Evolutionary conservation across 1,284 basidiomycete species (phyloP), one percentile per base, ranked within the genome.

Genomic region (Trichosporon coremiiforme): DNA sequence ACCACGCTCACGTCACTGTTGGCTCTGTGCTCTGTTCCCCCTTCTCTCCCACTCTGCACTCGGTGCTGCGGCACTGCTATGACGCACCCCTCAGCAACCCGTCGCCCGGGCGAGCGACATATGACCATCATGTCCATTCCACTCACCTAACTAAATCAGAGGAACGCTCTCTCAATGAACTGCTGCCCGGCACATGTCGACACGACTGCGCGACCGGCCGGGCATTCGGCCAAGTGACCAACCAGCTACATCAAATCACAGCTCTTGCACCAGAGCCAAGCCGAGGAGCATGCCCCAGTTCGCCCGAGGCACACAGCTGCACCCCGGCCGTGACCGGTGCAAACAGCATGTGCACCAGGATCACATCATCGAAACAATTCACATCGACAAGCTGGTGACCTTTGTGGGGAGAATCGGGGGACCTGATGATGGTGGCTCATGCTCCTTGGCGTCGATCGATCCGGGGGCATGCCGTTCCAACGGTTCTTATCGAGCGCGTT

Each of bases 291-390:
- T 2, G 20, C 6, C 47, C n/a, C 6, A 50, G n/a, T 10, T 36
- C 20, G 47, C 47, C 17, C 47, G 13, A 41, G 15, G 38, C 41
- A 17, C 17, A 15, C 41, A 17, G 2, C 41, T 15, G 50, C 20
- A 20, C 4, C 50, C 50, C 9, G 41, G 10, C 41, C 41, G 41
- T 45, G 50, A 22, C 20, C 20, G 7, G 50, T 53, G 50, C 50
- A 53, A 53, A 20, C 20, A 53, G 50, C 50, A 53, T 53, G 50
- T 53, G 50, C 50, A 53, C 50, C 10, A 10, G n/a, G 50, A 53
- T 13, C 50, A 25, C 50, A 53, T 10, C 50, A 53, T 53, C 50
- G 50, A 53, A 25, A 20, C 50, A 25, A 20, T 53, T 53, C 50
- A 53, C 50, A 53, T 25, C 22, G 7, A 7, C 20, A 2, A 20